Evolutionary conservation across 1,284 basidiomycete species (phyloP), one percentile per base, ranked within the genome.

Genomic region (Boletellus dicymbophilus): DNA sequence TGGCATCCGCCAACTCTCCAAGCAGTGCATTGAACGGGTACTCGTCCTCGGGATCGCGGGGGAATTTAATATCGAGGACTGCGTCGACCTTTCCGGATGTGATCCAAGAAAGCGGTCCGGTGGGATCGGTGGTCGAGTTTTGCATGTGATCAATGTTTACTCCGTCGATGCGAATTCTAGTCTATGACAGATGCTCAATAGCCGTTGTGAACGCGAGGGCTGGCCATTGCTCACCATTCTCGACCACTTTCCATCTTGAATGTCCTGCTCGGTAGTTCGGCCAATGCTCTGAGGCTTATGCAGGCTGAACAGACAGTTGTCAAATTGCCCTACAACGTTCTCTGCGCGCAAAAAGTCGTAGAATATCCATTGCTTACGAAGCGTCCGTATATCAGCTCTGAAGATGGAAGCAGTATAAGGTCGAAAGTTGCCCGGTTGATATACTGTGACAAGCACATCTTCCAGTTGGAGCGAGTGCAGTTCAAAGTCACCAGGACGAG

Each of bases 201-300:
- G 45, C 31, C 23, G 48, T 37, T 21, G 21, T 20, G 46, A 36
- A 46, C 20, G 12, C 33, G 42, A 26, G 33, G 15, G 44, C 26
- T 30, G 25, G n/a, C 21, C 37, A 40, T n/a, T 34, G 61, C 81
- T 62, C 54, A 93, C 94, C 93, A 98, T 95, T 48, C 93, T 82
- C 34, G 86, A 87, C 86, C 90, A 94, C 52, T 88, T 81, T 16
- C 85, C 81, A 59, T 93, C 90, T 62, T 85, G 84, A 40, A 88
- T 71, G 55, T 95, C 90, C 62, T 86, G 87, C 55, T 91, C 88
- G 40, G 84, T 92, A 6, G 92, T 95, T 54, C 92, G 79, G 6
- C 95, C 93, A 44, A 99, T 93, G 66, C 92, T 96, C 72, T 99
- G 96, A 9, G 96, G 96, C 66, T 90, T 93, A 69, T 99, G 96